Base-by-base conservation (phyloP, 2,329 filamentous ascomycete genomes). In the Colletotrichum sp. region DNA sequence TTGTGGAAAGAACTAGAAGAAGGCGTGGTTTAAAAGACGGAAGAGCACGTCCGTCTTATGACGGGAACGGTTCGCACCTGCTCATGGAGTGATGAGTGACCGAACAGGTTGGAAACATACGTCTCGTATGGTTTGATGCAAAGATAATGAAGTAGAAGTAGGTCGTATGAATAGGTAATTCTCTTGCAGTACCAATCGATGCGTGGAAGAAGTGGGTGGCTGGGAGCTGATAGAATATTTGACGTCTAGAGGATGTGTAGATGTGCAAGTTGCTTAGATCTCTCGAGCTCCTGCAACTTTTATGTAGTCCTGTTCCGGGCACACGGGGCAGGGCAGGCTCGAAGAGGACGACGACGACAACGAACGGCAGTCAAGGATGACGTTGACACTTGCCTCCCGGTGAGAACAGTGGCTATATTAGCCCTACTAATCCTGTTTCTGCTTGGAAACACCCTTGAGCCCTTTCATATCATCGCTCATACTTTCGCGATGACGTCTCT, bases 191-290 rank as follows among this genome's bases (percentile, higher is more conserved):
- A n/a, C n/a, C n/a, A 5, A 38, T 0, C 4, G 36, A 18, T 2
- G 36, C 5, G 36, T 43, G 38, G 18, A n/a, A n/a, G 38, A n/a
- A n/a, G 38, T n/a, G 10, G 18, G 38, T 38, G 38, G 16, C 8
- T 1, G 1, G 1, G 18, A 43, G 18, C 0, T 10, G 2, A 8
- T 0, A 10, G 38, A 43, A 0, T 6, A 5, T 4, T 10, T 2
- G 16, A 8, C 1, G 18, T 0, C 38, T 43, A 5, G 18, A 1
- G 0, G 38, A 2, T 18, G 0, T 43, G 38, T 43, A 2, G 0
- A 6, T 1, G 38, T n/a, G 1, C 8, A 43, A 43, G 38, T 6
- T 43, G 38, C 38, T 6, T n/a, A 3, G 5, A n/a, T n/a, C 16
- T 43, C 16, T 43, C 16, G 38, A 0, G 8, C 3, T 43, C 38